Conservation (phyloP, 805 yeast genomes). For the Metschnikowia borealis region DNA sequence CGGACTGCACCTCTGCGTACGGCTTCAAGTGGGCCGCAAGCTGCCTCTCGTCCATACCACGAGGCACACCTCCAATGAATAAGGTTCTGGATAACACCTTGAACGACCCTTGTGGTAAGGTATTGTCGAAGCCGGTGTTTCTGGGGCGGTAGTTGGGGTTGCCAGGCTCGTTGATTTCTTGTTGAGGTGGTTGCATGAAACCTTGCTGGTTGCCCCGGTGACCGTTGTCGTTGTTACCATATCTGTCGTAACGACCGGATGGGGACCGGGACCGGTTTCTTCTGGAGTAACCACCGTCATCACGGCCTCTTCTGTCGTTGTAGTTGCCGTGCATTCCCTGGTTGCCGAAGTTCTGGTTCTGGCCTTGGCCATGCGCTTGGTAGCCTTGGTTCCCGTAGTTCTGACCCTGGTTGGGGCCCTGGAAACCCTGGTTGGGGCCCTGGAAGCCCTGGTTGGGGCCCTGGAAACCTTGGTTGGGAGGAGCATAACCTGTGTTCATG, state of each 20-base stretch:
- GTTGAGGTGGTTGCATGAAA: conserved; percentile 17
- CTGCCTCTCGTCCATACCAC: conserved; percentile 70
- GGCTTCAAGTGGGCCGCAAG: conserved; percentile 72
- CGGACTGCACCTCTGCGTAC: conserved; percentile 87
- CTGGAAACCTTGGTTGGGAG: not conserved
- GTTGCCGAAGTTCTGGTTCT: not conserved
- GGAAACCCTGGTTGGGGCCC: not conserved
- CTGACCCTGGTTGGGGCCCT: conserved; percentile 6
- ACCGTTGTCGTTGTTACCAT: conserved; percentile 7
- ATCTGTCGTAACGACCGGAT: conserved; percentile 20
- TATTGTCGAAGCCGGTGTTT: conserved; percentile 63
- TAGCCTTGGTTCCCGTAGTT: conserved; percentile 13
- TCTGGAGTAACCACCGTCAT: conserved; percentile 38
- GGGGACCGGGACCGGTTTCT: conserved; percentile 56
- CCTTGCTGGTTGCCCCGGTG: conserved; percentile 5
- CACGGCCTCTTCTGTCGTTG: conserved; percentile 29
- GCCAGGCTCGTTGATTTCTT: conserved; percentile 63
- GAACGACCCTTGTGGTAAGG: conserved; percentile 72
- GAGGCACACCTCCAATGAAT: conserved; percentile 92
- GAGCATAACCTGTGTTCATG: not conserved
- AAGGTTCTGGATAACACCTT: conserved; percentile 86
- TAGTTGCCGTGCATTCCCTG: not conserved
- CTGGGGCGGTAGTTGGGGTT: conserved; percentile 76
- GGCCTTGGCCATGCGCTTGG: not conserved
- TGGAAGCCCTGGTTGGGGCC: not conserved